Percentiles rank a stretch among this genome's conserved stretches.
Evolutionary conservation across 768 basidiomycete genomes (phyloP).

Genomic region (Leccinum boreale): DNA sequence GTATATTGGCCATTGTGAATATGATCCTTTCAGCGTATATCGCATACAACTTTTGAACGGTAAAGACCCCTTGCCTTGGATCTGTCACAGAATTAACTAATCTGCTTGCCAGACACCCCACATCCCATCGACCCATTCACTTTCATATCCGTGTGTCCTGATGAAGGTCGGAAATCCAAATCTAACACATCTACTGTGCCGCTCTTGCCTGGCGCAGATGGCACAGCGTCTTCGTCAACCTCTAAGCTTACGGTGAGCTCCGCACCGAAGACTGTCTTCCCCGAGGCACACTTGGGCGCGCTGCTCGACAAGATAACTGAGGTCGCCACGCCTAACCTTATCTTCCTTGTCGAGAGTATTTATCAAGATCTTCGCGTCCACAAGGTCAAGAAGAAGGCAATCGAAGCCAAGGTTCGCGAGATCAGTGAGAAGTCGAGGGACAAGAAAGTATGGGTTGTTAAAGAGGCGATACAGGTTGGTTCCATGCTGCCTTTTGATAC

Average conservation of each 20-base stretch:
- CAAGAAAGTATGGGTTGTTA: constrained; percentile 73
- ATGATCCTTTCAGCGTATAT: constrained; percentile 70
- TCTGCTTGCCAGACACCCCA: constrained; percentile 54
- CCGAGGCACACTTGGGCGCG: constrained; percentile 57
- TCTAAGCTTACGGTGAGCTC: constrained; percentile 26
- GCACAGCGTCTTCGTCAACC: constrained; percentile 16
- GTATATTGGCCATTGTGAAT: constrained; percentile 59
- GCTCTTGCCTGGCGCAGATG: constrained; percentile 36
- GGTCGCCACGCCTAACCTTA: constrained; percentile 59
- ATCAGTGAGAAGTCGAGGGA: constrained; percentile 72
- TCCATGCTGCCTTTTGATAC: neutral
- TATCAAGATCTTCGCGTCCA: constrained; percentile 65
- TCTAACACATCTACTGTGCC: constrained; percentile 42
- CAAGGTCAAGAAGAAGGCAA: constrained; percentile 79
- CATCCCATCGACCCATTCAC: constrained; percentile 77
- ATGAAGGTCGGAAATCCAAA: constrained; percentile 29
- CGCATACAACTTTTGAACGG: constrained; percentile 85
- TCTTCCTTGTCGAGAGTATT: constrained; percentile 68
- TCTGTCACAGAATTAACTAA: constrained; percentile 3
- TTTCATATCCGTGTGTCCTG: constrained; percentile 52
- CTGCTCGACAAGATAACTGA: constrained; percentile 62
- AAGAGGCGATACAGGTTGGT: constrained; percentile 24
- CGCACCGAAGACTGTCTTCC: constrained; percentile 60
- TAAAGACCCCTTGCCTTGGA: constrained; percentile 30
- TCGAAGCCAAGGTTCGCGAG: constrained; percentile 78